Evolutionary conservation across 495 filamentous ascomycete genomes (phyloP).

Genomic region (Tetracladium marchalianum): DNA sequence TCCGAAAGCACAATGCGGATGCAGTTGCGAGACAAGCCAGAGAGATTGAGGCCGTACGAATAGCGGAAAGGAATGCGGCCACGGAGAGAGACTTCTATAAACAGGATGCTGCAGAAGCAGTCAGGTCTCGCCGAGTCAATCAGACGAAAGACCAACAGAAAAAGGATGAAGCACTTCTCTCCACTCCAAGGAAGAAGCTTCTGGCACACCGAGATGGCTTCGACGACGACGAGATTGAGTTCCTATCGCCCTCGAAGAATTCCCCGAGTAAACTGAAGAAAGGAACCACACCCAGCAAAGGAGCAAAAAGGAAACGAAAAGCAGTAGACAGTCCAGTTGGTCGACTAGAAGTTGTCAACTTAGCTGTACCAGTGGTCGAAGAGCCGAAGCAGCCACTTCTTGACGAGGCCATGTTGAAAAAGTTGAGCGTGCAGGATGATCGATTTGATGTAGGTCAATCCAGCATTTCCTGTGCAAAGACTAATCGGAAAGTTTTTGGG

Average conservation of each 20-base stretch:
- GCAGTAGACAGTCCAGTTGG: constrained; percentile 37
- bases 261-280: constrained; percentile 16
- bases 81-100: constrained; percentile 44
- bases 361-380: constrained; percentile 15
- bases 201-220: constrained; percentile 41
- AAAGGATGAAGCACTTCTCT: constrained; percentile 6
- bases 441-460: constrained; percentile 18
- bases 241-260: constrained; percentile 24
- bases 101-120: constrained; percentile 36
- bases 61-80: constrained; percentile 32
- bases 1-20: constrained; percentile 36
- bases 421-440: constrained; percentile 15
- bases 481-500: constrained; percentile 15
- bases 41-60: constrained; percentile 32
- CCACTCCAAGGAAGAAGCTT: constrained; percentile 34
- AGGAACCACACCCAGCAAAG: constrained; percentile 19
- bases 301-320: constrained; percentile 39
- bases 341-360: constrained; percentile 35
- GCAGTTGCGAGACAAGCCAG: constrained; percentile 34
- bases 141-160: constrained; percentile 28
- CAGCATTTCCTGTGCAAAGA: neutral
- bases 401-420: constrained; percentile 13
- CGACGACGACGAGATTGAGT: constrained; percentile 39
- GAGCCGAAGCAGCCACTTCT: constrained; percentile 5
- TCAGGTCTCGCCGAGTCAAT: constrained; percentile 20